phyloP scores from a whole-genome alignment of 495 filamentous ascomycete species.

The Cercophora scortea region DNA sequence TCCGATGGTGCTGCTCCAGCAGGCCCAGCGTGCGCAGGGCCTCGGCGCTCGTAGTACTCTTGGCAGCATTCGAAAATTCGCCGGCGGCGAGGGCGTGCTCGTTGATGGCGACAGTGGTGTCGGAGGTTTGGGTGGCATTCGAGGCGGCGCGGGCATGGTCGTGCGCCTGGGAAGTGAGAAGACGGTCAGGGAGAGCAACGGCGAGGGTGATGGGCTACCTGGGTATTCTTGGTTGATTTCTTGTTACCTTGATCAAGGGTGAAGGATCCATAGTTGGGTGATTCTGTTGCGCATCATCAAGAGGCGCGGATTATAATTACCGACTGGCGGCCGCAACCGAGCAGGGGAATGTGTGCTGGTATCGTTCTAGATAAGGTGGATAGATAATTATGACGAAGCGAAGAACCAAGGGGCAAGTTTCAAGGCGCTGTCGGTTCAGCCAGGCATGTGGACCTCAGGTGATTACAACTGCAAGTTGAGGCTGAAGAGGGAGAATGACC shows the following conservation, averaged over 20 bases:
- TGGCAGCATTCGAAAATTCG: constrained; percentile 78
- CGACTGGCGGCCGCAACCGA: neutral
- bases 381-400: too few relatives aligned
- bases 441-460: too few relatives aligned
- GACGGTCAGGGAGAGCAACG: constrained; percentile 5
- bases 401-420: too few relatives aligned
- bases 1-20: constrained; percentile 78
- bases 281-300: neutral
- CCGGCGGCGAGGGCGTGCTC: constrained; percentile 85
- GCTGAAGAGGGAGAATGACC: too few relatives aligned
- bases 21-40: constrained; percentile 76
- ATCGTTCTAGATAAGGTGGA: neutral
- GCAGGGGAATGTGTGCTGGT: neutral
- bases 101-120: constrained; percentile 71
- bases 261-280: constrained; percentile 31
- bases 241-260: constrained; percentile 33
- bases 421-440: too few relatives aligned
- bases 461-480: too few relatives aligned
- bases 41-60: constrained; percentile 67
- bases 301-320: neutral
- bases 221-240: neutral
- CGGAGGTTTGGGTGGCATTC: constrained; percentile 61
- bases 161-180: constrained; percentile 56
- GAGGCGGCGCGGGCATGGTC: constrained; percentile 80
- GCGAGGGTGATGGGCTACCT: neutral